Evolutionary conservation across 2,329 filamentous ascomycete genomes (phyloP).

Genomic region (Raffaelea arxii): DNA sequence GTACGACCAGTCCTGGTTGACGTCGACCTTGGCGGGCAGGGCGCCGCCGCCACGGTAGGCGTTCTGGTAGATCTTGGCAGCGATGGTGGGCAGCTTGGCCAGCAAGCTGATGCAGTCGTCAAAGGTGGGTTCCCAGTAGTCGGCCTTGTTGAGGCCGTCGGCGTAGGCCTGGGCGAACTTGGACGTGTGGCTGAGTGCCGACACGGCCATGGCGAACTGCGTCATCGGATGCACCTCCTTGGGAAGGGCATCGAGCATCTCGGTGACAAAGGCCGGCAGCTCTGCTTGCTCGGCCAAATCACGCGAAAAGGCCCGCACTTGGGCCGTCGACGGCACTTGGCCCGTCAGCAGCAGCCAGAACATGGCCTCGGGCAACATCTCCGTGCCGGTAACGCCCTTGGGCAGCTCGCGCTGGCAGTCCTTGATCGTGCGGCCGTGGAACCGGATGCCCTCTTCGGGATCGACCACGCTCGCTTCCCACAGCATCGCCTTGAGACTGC

Average conservation of each 20-base stretch:
- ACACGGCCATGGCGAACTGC: constrained; percentile 89
- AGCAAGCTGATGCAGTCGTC: constrained; percentile 90
- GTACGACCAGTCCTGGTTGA: constrained; percentile 91
- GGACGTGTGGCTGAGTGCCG: constrained; percentile 90
- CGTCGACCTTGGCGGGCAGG: constrained; percentile 67
- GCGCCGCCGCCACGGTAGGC: constrained; percentile 66
- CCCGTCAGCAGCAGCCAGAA: constrained; percentile 98
- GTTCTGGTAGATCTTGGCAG: constrained; percentile 96
- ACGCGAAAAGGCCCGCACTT: constrained; percentile 73
- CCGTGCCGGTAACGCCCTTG: constrained; percentile 83
- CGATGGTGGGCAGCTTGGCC: constrained; percentile 92
- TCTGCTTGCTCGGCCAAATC: constrained; percentile 79
- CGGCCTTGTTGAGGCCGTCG: constrained; percentile 81
- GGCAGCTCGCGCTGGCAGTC: constrained; percentile 91
- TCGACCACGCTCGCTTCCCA: constrained; percentile 98
- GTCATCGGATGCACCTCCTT: constrained; percentile 95
- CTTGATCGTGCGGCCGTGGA: constrained; percentile 96
- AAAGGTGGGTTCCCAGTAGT: constrained; percentile 98
- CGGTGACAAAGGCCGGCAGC: constrained; percentile 73
- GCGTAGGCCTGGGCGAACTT: constrained; percentile 92
- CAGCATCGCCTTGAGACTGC: constrained; percentile 93
- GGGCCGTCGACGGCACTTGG: constrained; percentile 71
- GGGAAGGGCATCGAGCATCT: constrained; percentile 86
- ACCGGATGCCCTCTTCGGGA: constrained; percentile 92
- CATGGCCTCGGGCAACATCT: constrained; percentile 99